Conservation (phyloP, 192 early-diverging fungal species). For the Oehlia diaphana region DNA sequence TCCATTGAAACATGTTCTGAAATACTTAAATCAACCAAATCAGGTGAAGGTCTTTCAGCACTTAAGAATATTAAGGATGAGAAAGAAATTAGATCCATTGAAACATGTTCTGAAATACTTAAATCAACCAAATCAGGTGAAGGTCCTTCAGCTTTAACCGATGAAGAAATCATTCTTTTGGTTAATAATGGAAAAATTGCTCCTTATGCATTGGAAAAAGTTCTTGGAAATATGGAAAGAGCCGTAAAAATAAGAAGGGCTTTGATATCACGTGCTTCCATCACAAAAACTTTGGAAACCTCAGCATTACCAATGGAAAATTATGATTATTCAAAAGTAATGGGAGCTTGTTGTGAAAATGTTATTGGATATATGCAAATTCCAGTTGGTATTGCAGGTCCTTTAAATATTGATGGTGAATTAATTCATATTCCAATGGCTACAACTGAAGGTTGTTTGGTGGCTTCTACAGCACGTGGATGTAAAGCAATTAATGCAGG, state of each 20-base stretch:
- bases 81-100: constrained; percentile 39
- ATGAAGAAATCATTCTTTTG: constrained; percentile 78
- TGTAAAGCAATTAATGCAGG: constrained; percentile 91
- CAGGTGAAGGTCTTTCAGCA: constrained; percentile 39
- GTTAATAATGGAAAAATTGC: constrained; percentile 73
- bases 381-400: constrained; percentile 91
- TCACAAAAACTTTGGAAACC: constrained; percentile 62
- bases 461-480: constrained; percentile 89
- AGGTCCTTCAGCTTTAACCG: constrained; percentile 50
- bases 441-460: constrained; percentile 88
- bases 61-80: too few relatives aligned
- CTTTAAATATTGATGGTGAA: constrained; percentile 80
- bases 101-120: constrained; percentile 45
- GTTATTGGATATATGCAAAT: constrained; percentile 92
- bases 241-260: constrained; percentile 83
- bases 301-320: constrained; percentile 76
- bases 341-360: constrained; percentile 94
- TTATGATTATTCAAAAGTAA: constrained; percentile 88
- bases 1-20: constrained; percentile 46
- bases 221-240: constrained; percentile 71
- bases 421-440: constrained; percentile 89
- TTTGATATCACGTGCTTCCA: constrained; percentile 68
- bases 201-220: constrained; percentile 88
- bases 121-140: constrained; percentile 34
- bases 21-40: constrained; percentile 36